A percentile compares a stretch with the other conserved stretches of the same genome.
Evolutionary conservation across 1,139 yeast species (phyloP).

Genomic region (Diutina catenulata): DNA sequence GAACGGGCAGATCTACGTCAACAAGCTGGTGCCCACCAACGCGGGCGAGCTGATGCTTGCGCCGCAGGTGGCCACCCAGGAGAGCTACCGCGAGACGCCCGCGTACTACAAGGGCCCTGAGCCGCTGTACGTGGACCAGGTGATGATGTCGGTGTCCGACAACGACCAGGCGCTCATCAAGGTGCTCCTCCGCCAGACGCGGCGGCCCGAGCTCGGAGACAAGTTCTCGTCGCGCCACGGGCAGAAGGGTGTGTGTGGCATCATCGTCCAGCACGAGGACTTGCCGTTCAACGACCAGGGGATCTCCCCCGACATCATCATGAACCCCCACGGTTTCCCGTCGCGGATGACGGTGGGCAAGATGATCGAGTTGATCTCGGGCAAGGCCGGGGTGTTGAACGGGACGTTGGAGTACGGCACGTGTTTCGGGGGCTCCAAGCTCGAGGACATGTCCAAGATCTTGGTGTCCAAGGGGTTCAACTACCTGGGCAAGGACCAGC

Average conservation of each 20-base stretch:
- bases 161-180: conserved; percentile 91
- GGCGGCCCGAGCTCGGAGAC: conserved; percentile 97
- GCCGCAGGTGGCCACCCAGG: conserved; percentile 26
- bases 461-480: conserved; percentile 85
- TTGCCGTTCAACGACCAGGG: conserved; percentile 92
- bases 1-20: conserved; percentile 88
- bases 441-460: conserved; percentile 92
- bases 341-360: conserved; percentile 99
- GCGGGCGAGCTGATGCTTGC: conserved; percentile 60
- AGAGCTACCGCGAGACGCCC: conserved; percentile 82
- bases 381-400: conserved; percentile 93
- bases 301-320: conserved; percentile 84
- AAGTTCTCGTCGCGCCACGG: conserved; percentile 65
- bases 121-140: conserved; percentile 91
- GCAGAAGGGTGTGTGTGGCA: conserved; percentile 98
- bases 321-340: conserved; percentile 99
- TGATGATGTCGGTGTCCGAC: conserved; percentile 93
- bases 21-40: conserved; percentile 84
- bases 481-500: conserved; percentile 95
- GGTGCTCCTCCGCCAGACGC: conserved; percentile 84
- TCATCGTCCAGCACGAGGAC: conserved; percentile 92
- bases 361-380: conserved; percentile 92
- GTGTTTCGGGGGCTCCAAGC: conserved; percentile 92
- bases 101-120: conserved; percentile 90
- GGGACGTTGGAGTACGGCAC: conserved; percentile 94